Percentiles rank a stretch among this genome's conserved stretches.
These are phyloP conservation scores for Metschnikowia reukaufii DNA, from an alignment of 805 yeast genomes.

Conservation along the genomic window DNA sequence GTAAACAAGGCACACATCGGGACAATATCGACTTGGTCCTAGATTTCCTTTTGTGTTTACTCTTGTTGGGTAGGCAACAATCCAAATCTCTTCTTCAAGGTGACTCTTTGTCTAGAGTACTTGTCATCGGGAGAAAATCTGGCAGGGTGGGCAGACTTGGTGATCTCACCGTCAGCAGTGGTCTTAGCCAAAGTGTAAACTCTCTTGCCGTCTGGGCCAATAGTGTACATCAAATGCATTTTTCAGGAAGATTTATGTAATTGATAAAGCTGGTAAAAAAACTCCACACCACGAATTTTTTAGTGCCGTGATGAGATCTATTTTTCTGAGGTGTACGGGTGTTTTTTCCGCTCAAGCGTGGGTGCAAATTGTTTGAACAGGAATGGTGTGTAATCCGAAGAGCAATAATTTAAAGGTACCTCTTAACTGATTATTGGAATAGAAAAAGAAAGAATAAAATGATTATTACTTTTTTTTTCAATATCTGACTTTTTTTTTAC, in stretches of 20 bases:
- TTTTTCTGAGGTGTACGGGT: constrained; percentile 16
- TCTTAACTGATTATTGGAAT: too few species aligned
- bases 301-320: constrained; percentile 13
- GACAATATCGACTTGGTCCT: too few species aligned
- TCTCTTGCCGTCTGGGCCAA: constrained; percentile 94
- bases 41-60: background rate
- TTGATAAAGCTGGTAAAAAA: background rate
- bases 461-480: too few species aligned
- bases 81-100: constrained; percentile 91
- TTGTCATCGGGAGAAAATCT: constrained; percentile 99
- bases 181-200: constrained; percentile 84
- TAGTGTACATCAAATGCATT: constrained; percentile 99
- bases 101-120: constrained; percentile 98
- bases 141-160: constrained; percentile 99
- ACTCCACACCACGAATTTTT: constrained; percentile 6
- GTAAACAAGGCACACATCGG: too few species aligned
- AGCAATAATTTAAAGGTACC: too few species aligned
- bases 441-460: too few species aligned
- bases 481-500: too few species aligned
- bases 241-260: constrained; percentile 20
- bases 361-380: background rate
- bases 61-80: constrained; percentile 74
- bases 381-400: too few species aligned
- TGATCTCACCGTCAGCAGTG: constrained; percentile 86
- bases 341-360: background rate